phyloP scores from a whole-genome alignment of 164 flowering plant species.

The Stephania cephalantha region DNA sequence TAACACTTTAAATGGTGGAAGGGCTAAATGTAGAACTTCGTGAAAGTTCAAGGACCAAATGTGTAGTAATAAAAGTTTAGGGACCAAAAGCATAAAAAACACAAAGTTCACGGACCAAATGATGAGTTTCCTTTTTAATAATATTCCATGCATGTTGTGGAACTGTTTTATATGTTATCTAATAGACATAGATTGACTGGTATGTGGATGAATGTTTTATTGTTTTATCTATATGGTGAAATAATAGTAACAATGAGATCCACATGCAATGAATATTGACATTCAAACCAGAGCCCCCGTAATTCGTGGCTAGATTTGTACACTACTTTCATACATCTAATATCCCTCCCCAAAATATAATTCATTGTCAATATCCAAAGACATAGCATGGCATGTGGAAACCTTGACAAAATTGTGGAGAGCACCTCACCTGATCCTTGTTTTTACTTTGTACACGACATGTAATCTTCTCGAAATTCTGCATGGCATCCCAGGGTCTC shows the following conservation, averaged over 20 bases:
- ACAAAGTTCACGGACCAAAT: too few relatives aligned
- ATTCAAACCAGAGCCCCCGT: background rate
- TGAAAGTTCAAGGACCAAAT: too few relatives aligned
- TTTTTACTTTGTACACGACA: constrained; percentile 91
- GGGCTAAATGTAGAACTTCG: too few relatives aligned
- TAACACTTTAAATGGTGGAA: too few relatives aligned
- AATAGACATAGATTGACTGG: background rate
- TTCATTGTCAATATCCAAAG: background rate
- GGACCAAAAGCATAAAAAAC: too few relatives aligned
- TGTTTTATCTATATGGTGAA: background rate
- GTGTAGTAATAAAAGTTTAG: too few relatives aligned
- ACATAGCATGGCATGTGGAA: background rate
- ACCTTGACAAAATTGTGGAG: background rate
- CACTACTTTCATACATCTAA: background rate
- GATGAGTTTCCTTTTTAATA: too few relatives aligned
- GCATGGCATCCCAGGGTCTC: constrained; percentile 18
- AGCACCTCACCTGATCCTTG: constrained; percentile 79
- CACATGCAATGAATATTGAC: background rate
- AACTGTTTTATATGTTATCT: background rate
- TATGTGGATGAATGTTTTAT: background rate
- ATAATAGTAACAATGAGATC: background rate
- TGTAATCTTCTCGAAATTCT: constrained; percentile 99
- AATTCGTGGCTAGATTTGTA: background rate
- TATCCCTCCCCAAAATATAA: background rate
- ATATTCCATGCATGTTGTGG: background rate